Conservation (phyloP, 176 grass and related monocot genomes). For the Alopecurus myosuroides region DNA sequence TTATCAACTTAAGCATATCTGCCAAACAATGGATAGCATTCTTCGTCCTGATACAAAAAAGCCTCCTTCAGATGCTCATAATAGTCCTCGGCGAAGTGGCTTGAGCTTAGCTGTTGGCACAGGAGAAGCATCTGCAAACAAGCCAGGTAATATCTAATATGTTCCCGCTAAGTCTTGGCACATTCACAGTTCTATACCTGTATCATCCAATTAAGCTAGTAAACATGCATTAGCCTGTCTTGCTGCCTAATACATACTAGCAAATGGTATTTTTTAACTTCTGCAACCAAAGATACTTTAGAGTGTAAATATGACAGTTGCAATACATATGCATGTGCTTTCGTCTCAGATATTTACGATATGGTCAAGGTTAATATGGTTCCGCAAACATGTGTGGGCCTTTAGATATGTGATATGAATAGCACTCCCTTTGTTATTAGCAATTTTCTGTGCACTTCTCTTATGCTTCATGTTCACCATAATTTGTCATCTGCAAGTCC, state of each 20-base stretch:
- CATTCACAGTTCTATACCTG: background rate
- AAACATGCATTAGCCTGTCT: background rate
- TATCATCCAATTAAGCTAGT: constrained; percentile 9
- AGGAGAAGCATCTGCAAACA: constrained; percentile 35
- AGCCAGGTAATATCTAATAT: constrained; percentile 44
- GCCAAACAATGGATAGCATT: constrained; percentile 56
- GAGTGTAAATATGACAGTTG: background rate
- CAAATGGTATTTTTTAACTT: background rate
- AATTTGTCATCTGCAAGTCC: constrained; percentile 1
- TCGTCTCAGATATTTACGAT: background rate
- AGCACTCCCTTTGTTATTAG: background rate
- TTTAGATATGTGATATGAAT: background rate
- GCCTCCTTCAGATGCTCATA: constrained; percentile 33
- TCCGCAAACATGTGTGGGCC: background rate
- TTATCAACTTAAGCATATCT: constrained; percentile 66
- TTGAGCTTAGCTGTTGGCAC: constrained; percentile 72
- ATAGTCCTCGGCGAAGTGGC: constrained; percentile 43
- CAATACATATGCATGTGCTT: background rate
- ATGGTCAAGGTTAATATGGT: background rate
- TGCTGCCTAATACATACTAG: background rate
- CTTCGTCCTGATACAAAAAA: constrained; percentile 44
- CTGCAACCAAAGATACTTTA: background rate
- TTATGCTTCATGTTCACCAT: background rate
- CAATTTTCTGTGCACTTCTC: background rate
- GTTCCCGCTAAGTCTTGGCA: constrained; percentile 6